phyloP scores from a whole-genome alignment of 371 early-diverging fungal genomes.

The Blastocladiella emersonii region DNA sequence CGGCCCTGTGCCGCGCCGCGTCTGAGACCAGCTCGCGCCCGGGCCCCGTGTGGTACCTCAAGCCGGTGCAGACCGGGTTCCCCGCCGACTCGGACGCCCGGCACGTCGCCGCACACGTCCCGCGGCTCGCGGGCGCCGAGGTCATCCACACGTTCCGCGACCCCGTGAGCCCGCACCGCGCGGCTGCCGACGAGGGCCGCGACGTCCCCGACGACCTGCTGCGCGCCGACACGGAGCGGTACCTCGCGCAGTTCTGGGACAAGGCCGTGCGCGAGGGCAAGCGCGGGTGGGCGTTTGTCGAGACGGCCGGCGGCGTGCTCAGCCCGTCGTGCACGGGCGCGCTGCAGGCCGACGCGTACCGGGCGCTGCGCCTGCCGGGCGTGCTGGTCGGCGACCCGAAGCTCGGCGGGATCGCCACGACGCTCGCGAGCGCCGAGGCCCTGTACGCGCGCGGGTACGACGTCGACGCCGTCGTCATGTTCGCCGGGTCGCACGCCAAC shows the following conservation, averaged over 20 bases:
- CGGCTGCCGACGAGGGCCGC: constrained; percentile 28
- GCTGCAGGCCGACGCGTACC: constrained; percentile 55
- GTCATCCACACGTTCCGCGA: constrained; percentile 53
- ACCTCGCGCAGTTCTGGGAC: constrained; percentile 17
- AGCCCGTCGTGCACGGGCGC: constrained; percentile 66
- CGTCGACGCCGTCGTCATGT: constrained; percentile 47
- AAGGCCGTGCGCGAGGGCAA: not conserved
- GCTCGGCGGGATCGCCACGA: constrained; percentile 69
- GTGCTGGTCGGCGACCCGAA: constrained; percentile 59
- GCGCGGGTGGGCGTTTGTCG: constrained; percentile 36
- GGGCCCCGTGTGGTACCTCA: constrained; percentile 42
- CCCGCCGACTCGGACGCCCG: constrained; percentile 65
- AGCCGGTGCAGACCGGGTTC: constrained; percentile 75
- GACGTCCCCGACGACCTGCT: constrained; percentile 25
- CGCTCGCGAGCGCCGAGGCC: constrained; percentile 56
- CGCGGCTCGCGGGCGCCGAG: constrained; percentile 24
- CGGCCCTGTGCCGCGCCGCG: constrained; percentile 44
- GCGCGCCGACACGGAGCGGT: constrained; percentile 23
- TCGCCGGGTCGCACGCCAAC: constrained; percentile 36
- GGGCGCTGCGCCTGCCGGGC: constrained; percentile 52
- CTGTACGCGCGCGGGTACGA: constrained; percentile 56
- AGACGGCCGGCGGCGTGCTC: constrained; percentile 59
- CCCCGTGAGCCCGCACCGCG: constrained; percentile 65
- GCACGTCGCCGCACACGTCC: constrained; percentile 33
- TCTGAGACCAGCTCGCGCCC: not conserved